Base-by-base conservation (phyloP, 345 rosid genomes). In the Angophora floribunda region DNA sequence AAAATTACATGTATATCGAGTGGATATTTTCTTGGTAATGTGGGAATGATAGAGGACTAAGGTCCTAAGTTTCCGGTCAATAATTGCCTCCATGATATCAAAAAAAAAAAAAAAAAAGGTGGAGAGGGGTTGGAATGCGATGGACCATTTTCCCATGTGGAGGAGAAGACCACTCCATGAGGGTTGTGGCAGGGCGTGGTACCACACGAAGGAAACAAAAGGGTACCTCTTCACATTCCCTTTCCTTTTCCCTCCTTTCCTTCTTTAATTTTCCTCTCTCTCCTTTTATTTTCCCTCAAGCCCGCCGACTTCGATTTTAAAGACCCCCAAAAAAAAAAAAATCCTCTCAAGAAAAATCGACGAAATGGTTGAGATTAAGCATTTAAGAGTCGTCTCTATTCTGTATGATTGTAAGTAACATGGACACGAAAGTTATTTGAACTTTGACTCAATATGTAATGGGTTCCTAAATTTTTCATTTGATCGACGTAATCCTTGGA, bases 401-500 rank as follows among this genome's bases (percentile, higher is more conserved):
- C 6, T 24, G 2, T 17, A 4, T 4, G 3, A 65, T 30, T 6
- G 1, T 7, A 30, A 65, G 36, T 9, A 67, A 67, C 22, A 15
- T 67, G 7, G 30, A 59, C 4, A 0, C 28, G 9, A 2, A 61
- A 8, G 24, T 12, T 55, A 21, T 21, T 55, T 55, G 2, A 55
- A 55, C 3, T 55, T 55, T 22, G 12, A 21, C 28, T 1, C 24
- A 55, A 55, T 22, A 22, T 55, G 6, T 1, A 22, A 55, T 0
- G 0, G 13, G 24, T 55, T 21, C 2, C 4, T 22, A 0, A 55
- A 22, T 0, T 55, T 55, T 22, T 1, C 22, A 55, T 22, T 55
- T 55, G 22, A 21, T 55, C 0, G 21, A 55, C 0, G 0, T 0
- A 22, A 0, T 55, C 24, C 9, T 5, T 22, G 9, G 7, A 1